phyloP scores from a whole-genome alignment of 2,329 filamentous ascomycete genomes.

The Pleoardoris graminearum region DNA sequence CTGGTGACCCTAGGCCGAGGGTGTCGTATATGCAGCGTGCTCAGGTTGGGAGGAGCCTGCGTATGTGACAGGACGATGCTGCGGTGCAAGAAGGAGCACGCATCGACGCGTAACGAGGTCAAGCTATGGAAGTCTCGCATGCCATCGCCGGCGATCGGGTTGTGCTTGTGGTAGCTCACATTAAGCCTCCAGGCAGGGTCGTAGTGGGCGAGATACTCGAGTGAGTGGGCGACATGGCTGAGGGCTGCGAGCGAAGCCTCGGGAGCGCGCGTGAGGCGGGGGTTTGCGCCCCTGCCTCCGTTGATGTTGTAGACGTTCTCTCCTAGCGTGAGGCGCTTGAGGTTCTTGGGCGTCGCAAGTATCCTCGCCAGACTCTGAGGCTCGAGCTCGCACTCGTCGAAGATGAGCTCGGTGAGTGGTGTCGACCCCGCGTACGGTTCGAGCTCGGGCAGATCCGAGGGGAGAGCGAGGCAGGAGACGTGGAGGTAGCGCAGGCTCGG shows the following conservation, averaged over 20 bases:
- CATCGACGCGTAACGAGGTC: conserved; percentile 35
- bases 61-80: conserved; percentile 28
- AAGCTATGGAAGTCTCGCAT: conserved; percentile 38
- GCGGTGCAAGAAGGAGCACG: conserved; percentile 35
- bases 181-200: conserved; percentile 29
- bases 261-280: conserved; percentile 22
- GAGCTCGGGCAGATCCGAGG: conserved; percentile 24
- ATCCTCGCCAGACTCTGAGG: conserved; percentile 30
- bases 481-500: conserved; percentile 38
- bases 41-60: conserved; percentile 35
- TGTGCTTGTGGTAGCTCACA: conserved; percentile 17
- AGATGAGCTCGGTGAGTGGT: conserved; percentile 35
- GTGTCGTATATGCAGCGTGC: conserved; percentile 32
- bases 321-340: conserved; percentile 39
- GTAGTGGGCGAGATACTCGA: conserved; percentile 33
- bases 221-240: conserved; percentile 33
- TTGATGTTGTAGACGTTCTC: conserved; percentile 39
- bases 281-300: conserved; percentile 7
- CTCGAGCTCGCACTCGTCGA: conserved; percentile 42
- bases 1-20: conserved; percentile 5
- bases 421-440: conserved; percentile 25
- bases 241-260: conserved; percentile 30
- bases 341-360: conserved; percentile 30
- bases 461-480: conserved; percentile 36
- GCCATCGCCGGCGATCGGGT: conserved; percentile 28